Base-by-base conservation (phyloP, 352 stramenopile genomes). In the Phytophthora crassamura region DNA sequence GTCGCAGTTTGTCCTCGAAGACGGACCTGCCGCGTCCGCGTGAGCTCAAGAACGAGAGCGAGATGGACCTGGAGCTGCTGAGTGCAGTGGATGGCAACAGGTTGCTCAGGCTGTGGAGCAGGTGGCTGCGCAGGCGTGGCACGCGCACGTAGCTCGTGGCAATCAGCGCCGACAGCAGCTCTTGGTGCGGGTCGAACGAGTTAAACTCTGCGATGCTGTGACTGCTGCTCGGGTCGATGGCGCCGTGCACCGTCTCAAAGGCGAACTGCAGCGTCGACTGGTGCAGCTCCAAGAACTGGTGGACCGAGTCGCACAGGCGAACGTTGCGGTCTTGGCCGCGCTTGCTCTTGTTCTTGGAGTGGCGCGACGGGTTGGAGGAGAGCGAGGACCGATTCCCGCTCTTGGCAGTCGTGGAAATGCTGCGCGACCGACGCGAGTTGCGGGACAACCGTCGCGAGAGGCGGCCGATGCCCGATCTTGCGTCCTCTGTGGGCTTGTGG, bases 201-300 rank as follows among this genome's bases (percentile, higher is more conserved):
- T 72, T 67, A 33, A 69, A 77, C 16, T 66, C 56, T 22, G 60
- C 58, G 20, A 43, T 54, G 15, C 16, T 64, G 33, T 11, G 42
- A 22, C 36, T 65, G 8, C 11, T 63, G 46, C 20, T 74, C 36
- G 12, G 58, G 46, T 70, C 64, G 14, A 66, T 56, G 20, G 64
- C 55, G 15, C 59, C 63, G 12, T 76, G 54, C 14, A 74, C 42
- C 18, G 74, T 74, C 39, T 73, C 69, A 58, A 76, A 82, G 12
- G 64, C 72, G 67, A 79, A 79, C 38, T 82, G 78, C n/a, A 92
- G 54, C 36, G 84, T 89, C 28, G 65, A 65, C 58, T 89, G 76
- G 53, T 92, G 84, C 40, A 92, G 71, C 50, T 84, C 73, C 42
- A 92, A 55, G 35, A 82, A 89, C 14, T 75, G 71, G 30, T 80